phyloP scores from a whole-genome alignment of 176 grass and related monocot species.

The Oryza officinalis region DNA sequence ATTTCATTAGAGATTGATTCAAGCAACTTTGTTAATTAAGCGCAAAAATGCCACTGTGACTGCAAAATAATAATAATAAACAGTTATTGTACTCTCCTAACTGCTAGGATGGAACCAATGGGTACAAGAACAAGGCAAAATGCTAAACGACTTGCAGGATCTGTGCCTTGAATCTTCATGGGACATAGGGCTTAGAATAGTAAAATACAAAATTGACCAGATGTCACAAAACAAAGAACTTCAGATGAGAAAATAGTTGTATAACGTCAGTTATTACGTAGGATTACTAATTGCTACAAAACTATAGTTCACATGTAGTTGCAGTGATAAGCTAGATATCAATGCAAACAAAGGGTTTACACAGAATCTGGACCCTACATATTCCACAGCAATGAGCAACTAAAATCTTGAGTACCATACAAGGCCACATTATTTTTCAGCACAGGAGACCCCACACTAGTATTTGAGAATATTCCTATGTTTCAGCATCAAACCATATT shows the following conservation, averaged over 20 bases:
- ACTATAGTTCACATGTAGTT: not conserved
- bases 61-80: slow-evolving; percentile 2
- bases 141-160: not conserved
- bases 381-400: not conserved
- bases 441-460: too few relatives aligned
- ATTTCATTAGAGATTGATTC: too few relatives aligned
- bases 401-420: not conserved
- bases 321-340: not conserved
- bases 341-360: not conserved
- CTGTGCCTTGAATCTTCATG: not conserved
- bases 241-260: not conserved
- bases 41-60: not conserved
- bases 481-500: not conserved
- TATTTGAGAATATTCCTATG: too few relatives aligned
- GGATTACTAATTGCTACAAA: not conserved
- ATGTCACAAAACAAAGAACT: not conserved
- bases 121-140: not conserved
- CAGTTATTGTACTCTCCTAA: not conserved
- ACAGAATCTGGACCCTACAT: not conserved
- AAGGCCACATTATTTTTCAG: not conserved
- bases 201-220: not conserved
- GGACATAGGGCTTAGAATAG: not conserved
- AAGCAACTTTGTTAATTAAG: not conserved
- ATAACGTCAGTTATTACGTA: not conserved
- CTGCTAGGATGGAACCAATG: not conserved